These are phyloP conservation scores for Recurvomyces mirabilis DNA, from an alignment of 495 filamentous ascomycete species.

Conservation along the genomic window DNA sequence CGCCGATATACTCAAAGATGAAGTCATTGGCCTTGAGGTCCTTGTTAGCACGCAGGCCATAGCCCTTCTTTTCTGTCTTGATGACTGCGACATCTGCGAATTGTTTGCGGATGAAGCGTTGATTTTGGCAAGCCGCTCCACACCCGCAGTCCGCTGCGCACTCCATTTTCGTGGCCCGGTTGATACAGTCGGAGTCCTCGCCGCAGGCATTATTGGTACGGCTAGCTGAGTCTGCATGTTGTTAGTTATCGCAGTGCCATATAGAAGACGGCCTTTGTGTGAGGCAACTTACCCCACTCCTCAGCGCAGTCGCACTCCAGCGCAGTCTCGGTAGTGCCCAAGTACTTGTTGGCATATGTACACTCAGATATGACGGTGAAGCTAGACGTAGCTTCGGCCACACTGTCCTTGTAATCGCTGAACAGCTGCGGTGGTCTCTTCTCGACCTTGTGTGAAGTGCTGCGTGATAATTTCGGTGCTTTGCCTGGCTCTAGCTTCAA, in stretches of 20 bases:
- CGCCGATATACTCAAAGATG: constrained; percentile 96
- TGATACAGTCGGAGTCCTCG: constrained; percentile 97
- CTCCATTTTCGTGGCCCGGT: constrained; percentile 95
- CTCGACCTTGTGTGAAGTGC: constrained; percentile 57
- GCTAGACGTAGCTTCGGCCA: constrained; percentile 56
- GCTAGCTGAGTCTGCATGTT: constrained; percentile 45
- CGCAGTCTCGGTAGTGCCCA: constrained; percentile 83
- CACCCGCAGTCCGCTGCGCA: constrained; percentile 81
- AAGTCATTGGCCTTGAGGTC: constrained; percentile 73
- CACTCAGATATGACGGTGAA: constrained; percentile 76
- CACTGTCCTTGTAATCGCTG: constrained; percentile 59
- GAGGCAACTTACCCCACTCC: constrained; percentile 75
- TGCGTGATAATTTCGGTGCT: constrained; percentile 58
- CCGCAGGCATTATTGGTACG: constrained; percentile 74
- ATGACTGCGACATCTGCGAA: constrained; percentile 90
- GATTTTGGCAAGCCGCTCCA: constrained; percentile 80
- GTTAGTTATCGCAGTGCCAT: background rate
- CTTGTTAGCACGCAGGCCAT: constrained; percentile 71
- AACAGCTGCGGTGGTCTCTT: constrained; percentile 53
- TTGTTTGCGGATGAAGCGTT: constrained; percentile 82
- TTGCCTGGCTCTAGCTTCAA: constrained; percentile 57
- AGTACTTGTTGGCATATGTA: constrained; percentile 75
- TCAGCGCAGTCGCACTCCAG: constrained; percentile 93
- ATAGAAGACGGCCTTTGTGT: no score
- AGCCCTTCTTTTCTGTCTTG: constrained; percentile 95